Conservation (phyloP, 768 basidiomycete species). For the Gelatoporia subvermispora region DNA sequence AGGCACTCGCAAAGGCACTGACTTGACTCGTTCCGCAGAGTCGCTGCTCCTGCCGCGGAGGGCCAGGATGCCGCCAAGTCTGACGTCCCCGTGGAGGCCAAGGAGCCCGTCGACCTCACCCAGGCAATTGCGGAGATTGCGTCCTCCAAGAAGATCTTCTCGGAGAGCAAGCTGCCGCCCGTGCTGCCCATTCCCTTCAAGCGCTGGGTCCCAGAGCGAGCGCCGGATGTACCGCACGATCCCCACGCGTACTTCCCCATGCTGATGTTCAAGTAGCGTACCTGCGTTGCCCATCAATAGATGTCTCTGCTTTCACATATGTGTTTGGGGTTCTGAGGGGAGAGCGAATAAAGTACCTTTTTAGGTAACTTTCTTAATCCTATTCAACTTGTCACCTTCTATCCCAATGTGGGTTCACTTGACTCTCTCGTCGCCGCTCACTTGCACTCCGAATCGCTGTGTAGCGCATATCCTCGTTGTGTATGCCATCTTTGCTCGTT, state of each 20-base stretch:
- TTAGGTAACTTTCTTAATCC: background rate
- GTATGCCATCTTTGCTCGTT: too few species aligned
- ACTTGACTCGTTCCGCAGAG: constrained; percentile 30
- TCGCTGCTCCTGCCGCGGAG: constrained; percentile 47
- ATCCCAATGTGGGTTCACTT: too few species aligned
- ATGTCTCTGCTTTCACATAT: background rate
- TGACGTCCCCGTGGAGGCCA: constrained; percentile 40
- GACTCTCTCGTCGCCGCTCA: too few species aligned
- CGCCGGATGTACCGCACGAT: constrained; percentile 79
- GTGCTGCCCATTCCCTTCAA: constrained; percentile 59
- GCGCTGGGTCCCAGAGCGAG: constrained; percentile 69
- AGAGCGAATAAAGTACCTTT: background rate
- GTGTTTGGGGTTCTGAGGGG: background rate
- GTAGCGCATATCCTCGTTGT: too few species aligned
- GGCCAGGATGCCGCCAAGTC: constrained; percentile 30
- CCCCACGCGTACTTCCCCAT: constrained; percentile 83
- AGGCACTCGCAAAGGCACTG: constrained; percentile 9
- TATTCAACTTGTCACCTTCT: too few species aligned
- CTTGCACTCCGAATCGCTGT: too few species aligned
- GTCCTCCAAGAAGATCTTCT: constrained; percentile 50
- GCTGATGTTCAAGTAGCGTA: constrained; percentile 41
- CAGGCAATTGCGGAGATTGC: constrained; percentile 68
- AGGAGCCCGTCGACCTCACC: constrained; percentile 55
- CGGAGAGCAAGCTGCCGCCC: constrained; percentile 67
- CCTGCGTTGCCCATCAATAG: background rate